phyloP scores from a whole-genome alignment of 768 basidiomycete species.

The Podaxis sp. region DNA sequence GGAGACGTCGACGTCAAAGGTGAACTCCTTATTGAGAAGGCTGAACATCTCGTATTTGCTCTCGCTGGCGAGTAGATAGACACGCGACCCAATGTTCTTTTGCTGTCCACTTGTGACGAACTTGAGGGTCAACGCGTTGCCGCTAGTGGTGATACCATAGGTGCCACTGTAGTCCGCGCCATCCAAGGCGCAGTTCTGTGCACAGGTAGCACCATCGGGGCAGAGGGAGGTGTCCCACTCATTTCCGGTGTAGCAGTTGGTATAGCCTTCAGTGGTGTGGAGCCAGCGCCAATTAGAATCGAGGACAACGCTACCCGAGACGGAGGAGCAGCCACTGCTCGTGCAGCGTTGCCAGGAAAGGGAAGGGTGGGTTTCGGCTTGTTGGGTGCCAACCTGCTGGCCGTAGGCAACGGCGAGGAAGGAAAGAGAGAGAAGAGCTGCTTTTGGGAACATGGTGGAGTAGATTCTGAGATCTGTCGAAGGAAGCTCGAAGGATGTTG shows the following conservation, averaged over 20 bases:
- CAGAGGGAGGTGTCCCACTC: slow-evolving; percentile 34
- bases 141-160: slow-evolving; percentile 32
- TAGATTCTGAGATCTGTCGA: neutral
- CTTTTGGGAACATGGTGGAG: slow-evolving; percentile 2
- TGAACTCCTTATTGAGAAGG: slow-evolving; percentile 23
- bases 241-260: slow-evolving; percentile 33
- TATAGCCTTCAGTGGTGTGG: slow-evolving; percentile 25
- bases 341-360: slow-evolving; percentile 40
- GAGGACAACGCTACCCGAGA: slow-evolving; percentile 32
- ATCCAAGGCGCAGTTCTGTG: slow-evolving; percentile 29
- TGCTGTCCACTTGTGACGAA: slow-evolving; percentile 30
- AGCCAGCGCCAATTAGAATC: slow-evolving; percentile 48
- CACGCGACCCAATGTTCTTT: slow-evolving; percentile 23
- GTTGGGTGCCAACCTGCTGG: slow-evolving; percentile 43
- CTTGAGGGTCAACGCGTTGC: slow-evolving; percentile 36
- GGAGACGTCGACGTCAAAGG: slow-evolving; percentile 24
- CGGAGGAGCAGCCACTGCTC: slow-evolving; percentile 30
- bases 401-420: slow-evolving; percentile 32
- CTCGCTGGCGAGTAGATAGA: slow-evolving; percentile 22
- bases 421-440: slow-evolving; percentile 27
- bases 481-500: neutral
- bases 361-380: slow-evolving; percentile 42
- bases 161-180: slow-evolving; percentile 34
- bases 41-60: slow-evolving; percentile 22
- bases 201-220: slow-evolving; percentile 39